Evolutionary conservation across 208 protist genomes (phyloP).

Genomic region (Leishmania tarentolae): DNA sequence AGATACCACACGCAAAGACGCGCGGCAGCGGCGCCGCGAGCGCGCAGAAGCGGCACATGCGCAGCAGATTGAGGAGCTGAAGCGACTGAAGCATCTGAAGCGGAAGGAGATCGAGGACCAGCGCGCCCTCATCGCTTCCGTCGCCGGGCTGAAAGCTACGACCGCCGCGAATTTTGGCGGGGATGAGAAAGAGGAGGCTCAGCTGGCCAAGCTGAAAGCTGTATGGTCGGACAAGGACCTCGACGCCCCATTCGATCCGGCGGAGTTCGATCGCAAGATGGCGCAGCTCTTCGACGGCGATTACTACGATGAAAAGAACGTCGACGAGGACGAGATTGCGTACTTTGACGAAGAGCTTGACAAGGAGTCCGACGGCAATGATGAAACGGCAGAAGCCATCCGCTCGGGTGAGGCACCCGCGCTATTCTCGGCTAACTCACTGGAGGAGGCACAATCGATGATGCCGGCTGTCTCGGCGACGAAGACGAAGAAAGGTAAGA

Average conservation of each 20-base stretch:
- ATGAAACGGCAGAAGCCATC: constrained; percentile 26
- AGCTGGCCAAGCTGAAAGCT: constrained; percentile 53
- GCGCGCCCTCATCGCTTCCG: constrained; percentile 77
- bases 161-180: constrained; percentile 5
- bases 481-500: constrained; percentile 15
- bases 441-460: constrained; percentile 64
- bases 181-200: constrained; percentile 57
- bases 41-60: constrained; percentile 63
- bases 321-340: constrained; percentile 85
- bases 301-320: constrained; percentile 87
- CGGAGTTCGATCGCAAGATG: constrained; percentile 91
- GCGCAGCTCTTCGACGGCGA: constrained; percentile 81
- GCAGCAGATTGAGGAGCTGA: constrained; percentile 84
- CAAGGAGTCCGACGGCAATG: constrained; percentile 32
- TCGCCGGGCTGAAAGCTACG: constrained; percentile 28
- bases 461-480: not conserved
- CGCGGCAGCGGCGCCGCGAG: constrained; percentile 73
- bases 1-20: constrained; percentile 77
- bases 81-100: constrained; percentile 90
- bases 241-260: constrained; percentile 83
- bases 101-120: constrained; percentile 88
- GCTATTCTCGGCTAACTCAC: constrained; percentile 50
- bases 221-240: constrained; percentile 86
- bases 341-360: constrained; percentile 86
- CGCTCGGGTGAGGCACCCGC: constrained; percentile 36